Conservation (phyloP, 306 rosid species). For the Aeschynomene evenia region DNA sequence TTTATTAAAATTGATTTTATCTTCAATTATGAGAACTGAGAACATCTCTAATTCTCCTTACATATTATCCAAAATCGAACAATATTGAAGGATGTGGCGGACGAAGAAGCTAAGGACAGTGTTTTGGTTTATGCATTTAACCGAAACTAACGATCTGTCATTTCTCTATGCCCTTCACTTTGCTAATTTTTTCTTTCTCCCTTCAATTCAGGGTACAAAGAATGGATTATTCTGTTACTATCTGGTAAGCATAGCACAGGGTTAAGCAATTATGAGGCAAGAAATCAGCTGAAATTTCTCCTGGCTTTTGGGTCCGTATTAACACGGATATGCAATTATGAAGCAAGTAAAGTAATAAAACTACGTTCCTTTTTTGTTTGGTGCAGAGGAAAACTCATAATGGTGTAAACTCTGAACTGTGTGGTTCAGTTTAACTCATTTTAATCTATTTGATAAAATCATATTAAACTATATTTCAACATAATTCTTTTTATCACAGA, state of each 20-base stretch:
- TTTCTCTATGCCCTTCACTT: neutral
- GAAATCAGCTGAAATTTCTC: constrained; percentile 7
- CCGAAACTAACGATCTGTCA: constrained; percentile 43
- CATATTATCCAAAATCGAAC: too few relatives aligned
- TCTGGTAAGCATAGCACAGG: constrained; percentile 8
- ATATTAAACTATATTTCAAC: too few relatives aligned
- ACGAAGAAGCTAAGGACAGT: constrained; percentile 10
- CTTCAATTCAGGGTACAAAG: constrained; percentile 41
- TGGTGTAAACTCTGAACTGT: too few relatives aligned
- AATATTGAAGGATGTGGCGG: neutral
- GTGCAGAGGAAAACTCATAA: too few relatives aligned
- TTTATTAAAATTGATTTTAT: too few relatives aligned
- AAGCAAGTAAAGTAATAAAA: neutral
- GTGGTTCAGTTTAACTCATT: too few relatives aligned
- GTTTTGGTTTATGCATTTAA: constrained; percentile 24
- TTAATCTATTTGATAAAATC: too few relatives aligned
- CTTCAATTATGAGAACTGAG: too few relatives aligned
- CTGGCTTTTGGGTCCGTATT: neutral
- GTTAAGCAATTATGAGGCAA: constrained; percentile 31
- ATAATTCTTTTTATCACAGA: too few relatives aligned
- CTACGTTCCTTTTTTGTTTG: neutral
- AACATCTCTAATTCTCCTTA: too few relatives aligned
- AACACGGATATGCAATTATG: constrained; percentile 10
- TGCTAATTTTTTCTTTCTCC: constrained; percentile 29
- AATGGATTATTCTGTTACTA: neutral